Base-by-base conservation (phyloP, 306 rosid genomes). In the Mimosa pudica region DNA sequence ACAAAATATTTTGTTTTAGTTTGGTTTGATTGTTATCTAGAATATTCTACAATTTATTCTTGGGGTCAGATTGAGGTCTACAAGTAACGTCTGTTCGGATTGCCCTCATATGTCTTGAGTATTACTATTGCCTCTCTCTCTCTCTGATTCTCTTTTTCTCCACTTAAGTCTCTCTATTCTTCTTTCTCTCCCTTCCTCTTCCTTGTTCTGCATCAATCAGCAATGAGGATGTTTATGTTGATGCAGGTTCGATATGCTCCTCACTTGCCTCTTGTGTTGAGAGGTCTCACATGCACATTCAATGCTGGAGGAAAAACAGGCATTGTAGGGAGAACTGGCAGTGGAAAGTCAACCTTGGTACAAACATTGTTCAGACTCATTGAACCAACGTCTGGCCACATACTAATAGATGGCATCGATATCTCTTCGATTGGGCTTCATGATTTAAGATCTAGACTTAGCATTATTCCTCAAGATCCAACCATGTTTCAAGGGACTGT, bases 401-500 rank as follows among this genome's bases (percentile, higher is more conserved):
- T 94, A 42, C 63, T 86, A 66, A 88, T 94, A 77, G 97, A 94
- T 71, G 78, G 77, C 68, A 82, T 88, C 51, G 71, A 86, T 77
- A 89, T 90, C 75, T 79, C 88, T 32, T 81, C 63, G 5, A 84
- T 92, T 42, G 97, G 97, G 57, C 73, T 94, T 67, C 97, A 92
- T 41, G 91, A 94, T 85, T 83, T 94, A 73, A 69, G 94, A 70
- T 92, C 88, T 5, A 87, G 82, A 81, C 85, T 92, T 18, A 94
- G 97, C 86, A 92, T 94, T 66, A 94, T 92, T 71, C 96, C 98
- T 85, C 97, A 92, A 75, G 97, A 94, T 81, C 97, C 98, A 73
- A 94, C 97, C 61, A 94, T 94, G 98, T 94, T 94, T 86, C 92
- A 89, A 87, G 97, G 98, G 60, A 90, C 94, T 3, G 85, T 94